Evolutionary conservation across 139 green algal genomes (phyloP), one percentile per base, ranked within the genome.

Genomic region (Tetraselmis chui): DNA sequence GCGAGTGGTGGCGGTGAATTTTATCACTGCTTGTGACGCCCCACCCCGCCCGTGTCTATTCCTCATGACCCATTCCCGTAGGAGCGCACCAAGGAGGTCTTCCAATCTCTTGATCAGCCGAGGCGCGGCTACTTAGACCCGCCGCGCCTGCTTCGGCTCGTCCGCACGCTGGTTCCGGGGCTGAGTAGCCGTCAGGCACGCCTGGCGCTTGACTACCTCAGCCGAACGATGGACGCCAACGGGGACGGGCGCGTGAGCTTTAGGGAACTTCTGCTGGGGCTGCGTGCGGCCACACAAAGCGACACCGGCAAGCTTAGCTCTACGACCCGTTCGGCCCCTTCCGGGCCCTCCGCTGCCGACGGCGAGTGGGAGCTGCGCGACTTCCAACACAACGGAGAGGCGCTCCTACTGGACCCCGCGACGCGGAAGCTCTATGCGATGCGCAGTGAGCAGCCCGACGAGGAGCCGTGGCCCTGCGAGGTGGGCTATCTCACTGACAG

Each of bases 231-330:
- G 23, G 87, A 90, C 76, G 23, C 75, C 0, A 76, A 87, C 59
- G 87, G 87, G 30, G 84, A 88, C 32, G 87, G 87, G 2, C 25
- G 30, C 0, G 30, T 87, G 27, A 80, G 75, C 27, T 85, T 76
- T 28, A 2, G 23, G 11, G 87, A 90, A 76, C 58, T 90, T 18
- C 29, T 79, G 28, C 59, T 82, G 5, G 83, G 75, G 24, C 75
- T 90, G 25, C 81, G 81, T 32, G 81, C 25, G n/a, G n/a, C 85
- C 25, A n/a, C n/a, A n/a, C n/a, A n/a, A n/a, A n/a, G n/a, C n/a
- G n/a, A n/a, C n/a, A 82, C 85, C 27, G 30, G 84, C 28, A 27
- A 30, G 78, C 45, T 25, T 5, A 5, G 11, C 11, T 67, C 45
- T 18, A 67, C 45, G 11, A 25, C 5, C 45, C 45, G 5, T 18